Evolutionary conservation across 331 rosid genomes (phyloP), one percentile per base, ranked within the genome.

Genomic region (Quercus lobata): DNA sequence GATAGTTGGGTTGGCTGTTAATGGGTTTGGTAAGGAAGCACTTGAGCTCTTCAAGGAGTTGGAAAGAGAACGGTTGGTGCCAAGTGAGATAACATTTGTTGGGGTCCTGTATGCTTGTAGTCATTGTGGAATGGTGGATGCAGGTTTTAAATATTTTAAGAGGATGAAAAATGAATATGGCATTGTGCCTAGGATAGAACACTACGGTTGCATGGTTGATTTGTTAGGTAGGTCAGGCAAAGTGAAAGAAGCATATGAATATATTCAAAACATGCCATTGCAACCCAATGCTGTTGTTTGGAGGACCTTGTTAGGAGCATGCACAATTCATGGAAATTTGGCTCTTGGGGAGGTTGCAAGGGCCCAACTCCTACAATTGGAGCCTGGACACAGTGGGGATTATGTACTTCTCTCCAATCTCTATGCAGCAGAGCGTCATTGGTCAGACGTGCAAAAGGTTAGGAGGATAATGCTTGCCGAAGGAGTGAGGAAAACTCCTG

Each of bases 61-160:
- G 88, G 94, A 86, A 54, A 73, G 77, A 60, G 85, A 85, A 80
- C 74, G 84, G 16, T 30, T 92, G 34, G 79, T 72, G 72, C 98
- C 98, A 32, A 80, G 87, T 73, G 97, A 85, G 86, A 86, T 91
- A 49, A 91, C 97, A 32, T 92, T 91, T 87, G 97, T 94, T 71
- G 98, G 98, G 69, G 97, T 90, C 25, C 61, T 94, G 78, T 94
- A 92, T 86, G 98, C 98, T 72, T 94, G 97, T 71, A 92, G 97
- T 71, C 98, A 94, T 55, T 92, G 98, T 55, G 92, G 97, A 73
- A 85, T 92, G 93, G 86, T 94, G 69, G 91, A 94, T 44, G 92
- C 90, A 80, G 98, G 97, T 65, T 92, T 94, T 54, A 6, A 73
- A 27, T 92, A 87, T 83, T 91, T 94, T 66, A 78, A 85, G 82